Conservation (phyloP, 1,284 basidiomycete species). For the Trichosporon sp. region DNA sequence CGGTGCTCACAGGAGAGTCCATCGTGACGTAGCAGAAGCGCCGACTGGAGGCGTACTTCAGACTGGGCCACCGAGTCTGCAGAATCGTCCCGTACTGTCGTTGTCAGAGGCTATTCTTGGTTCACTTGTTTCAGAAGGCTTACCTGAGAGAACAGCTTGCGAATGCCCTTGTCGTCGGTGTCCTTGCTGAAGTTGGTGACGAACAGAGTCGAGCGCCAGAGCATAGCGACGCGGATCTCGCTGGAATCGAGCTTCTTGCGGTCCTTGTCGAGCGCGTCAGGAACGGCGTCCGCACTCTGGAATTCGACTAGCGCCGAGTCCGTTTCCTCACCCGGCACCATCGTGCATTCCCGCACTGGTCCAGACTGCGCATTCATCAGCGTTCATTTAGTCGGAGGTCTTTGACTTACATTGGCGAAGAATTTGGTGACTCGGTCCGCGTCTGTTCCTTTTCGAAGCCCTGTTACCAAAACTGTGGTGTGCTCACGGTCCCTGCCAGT, state of each 20-base stretch:
- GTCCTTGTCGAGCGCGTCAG: constrained; percentile 86
- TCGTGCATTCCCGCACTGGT: constrained; percentile 69
- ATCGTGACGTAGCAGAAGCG: constrained; percentile 96
- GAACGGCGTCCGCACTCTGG: constrained; percentile 64
- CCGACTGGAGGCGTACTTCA: constrained; percentile 85
- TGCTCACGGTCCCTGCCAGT: constrained; percentile 86
- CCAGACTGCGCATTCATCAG: constrained; percentile 68
- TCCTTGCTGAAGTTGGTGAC: constrained; percentile 93
- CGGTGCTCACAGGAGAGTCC: constrained; percentile 68
- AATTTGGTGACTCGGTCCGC: constrained; percentile 70
- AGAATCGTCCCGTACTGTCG: constrained; percentile 82
- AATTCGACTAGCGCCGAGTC: constrained; percentile 57
- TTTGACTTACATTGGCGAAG: constrained; percentile 76
- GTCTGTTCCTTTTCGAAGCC: constrained; percentile 64
- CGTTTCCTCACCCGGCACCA: constrained; percentile 45
- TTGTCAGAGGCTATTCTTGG: constrained; percentile 1
- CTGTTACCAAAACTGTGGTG: constrained; percentile 82
- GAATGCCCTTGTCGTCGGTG: constrained; percentile 75
- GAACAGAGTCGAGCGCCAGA: constrained; percentile 92
- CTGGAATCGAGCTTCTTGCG: constrained; percentile 74
- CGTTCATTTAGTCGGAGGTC: neutral
- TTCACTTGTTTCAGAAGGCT: constrained; percentile 29
- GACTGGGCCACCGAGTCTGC: constrained; percentile 96
- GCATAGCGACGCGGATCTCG: constrained; percentile 80
- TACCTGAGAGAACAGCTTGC: constrained; percentile 77